phyloP scores from a whole-genome alignment of 2,329 filamentous ascomycete species.

The Sordariomycetes sp. region DNA sequence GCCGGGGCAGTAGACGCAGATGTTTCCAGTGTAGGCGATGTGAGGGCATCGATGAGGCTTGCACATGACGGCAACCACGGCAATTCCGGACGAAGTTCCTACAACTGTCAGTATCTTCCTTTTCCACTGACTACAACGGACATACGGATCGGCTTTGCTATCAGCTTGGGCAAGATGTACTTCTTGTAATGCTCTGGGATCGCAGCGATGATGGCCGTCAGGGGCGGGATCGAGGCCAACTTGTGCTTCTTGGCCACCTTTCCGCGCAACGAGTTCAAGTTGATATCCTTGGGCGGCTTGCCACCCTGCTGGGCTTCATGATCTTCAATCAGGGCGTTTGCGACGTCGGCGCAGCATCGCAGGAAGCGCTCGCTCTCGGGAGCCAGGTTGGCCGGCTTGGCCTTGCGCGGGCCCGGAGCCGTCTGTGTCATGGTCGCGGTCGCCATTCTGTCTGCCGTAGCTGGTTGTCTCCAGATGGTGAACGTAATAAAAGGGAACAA shows the following conservation, averaged over 20 bases:
- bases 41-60: slow-evolving; percentile 97
- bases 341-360: slow-evolving; percentile 91
- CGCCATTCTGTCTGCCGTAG: slow-evolving; percentile 18
- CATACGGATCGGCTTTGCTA: slow-evolving; percentile 88
- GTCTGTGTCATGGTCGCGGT: slow-evolving; percentile 58
- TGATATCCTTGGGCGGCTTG: slow-evolving; percentile 74
- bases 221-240: slow-evolving; percentile 75
- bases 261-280: slow-evolving; percentile 79
- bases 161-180: slow-evolving; percentile 91
- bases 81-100: slow-evolving; percentile 93
- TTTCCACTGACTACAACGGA: background rate
- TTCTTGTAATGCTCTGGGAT: slow-evolving; percentile 99
- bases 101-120: too few relatives aligned
- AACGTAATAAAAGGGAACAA: too few relatives aligned
- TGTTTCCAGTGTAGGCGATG: slow-evolving; percentile 97
- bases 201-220: slow-evolving; percentile 95
- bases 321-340: slow-evolving; percentile 87
- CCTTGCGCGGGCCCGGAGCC: slow-evolving; percentile 54
- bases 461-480: background rate
- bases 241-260: slow-evolving; percentile 91
- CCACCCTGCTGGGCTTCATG: slow-evolving; percentile 74
- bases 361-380: slow-evolving; percentile 94
- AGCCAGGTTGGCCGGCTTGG: slow-evolving; percentile 63
- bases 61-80: slow-evolving; percentile 98
- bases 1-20: slow-evolving; percentile 97